These are phyloP conservation scores for Taiwanofungus camphoratus DNA, from an alignment of 1,284 basidiomycete species.

Conservation along the genomic window DNA sequence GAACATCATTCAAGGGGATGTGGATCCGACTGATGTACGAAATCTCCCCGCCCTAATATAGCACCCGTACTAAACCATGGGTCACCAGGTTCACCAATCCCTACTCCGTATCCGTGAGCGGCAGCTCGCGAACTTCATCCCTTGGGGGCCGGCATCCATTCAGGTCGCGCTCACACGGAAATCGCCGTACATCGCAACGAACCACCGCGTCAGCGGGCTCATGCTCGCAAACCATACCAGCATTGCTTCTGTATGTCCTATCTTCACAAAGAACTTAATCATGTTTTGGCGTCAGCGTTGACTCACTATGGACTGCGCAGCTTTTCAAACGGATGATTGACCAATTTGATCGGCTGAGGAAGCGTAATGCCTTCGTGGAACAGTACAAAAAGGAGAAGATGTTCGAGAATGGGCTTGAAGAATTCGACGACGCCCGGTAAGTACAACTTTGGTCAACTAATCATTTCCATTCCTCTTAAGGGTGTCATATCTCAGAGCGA, in stretches of 20 bases:
- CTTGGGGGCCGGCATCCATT: slow-evolving; percentile 98
- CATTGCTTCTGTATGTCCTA: slow-evolving; percentile 77
- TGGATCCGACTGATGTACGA: slow-evolving; percentile 93
- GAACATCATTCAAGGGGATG: slow-evolving; percentile 98
- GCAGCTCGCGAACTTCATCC: slow-evolving; percentile 96
- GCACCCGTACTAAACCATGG: not conserved
- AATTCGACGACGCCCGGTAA: slow-evolving; percentile 92
- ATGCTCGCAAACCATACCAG: slow-evolving; percentile 99
- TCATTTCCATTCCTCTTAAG: not conserved
- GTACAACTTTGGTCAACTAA: slow-evolving; percentile 11
- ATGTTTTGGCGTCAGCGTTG: not conserved
- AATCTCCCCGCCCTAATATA: not conserved
- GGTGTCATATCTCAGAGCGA: slow-evolving; percentile 47
- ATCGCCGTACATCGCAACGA: slow-evolving; percentile 85
- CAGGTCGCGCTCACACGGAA: slow-evolving; percentile 94
- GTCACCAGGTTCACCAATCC: slow-evolving; percentile 88
- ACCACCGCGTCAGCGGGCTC: slow-evolving; percentile 91
- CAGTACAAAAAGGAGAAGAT: slow-evolving; percentile 97
- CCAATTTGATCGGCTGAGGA: slow-evolving; percentile 87
- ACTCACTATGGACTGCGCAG: slow-evolving; percentile 33
- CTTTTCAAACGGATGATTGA: slow-evolving; percentile 95
- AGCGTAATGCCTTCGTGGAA: slow-evolving; percentile 93
- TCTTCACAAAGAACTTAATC: not conserved
- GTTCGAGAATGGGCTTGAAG: slow-evolving; percentile 86
- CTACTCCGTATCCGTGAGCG: slow-evolving; percentile 94